Base-by-base conservation (phyloP, 306 rosid species). In the Cotoneaster glaucophyllus region DNA sequence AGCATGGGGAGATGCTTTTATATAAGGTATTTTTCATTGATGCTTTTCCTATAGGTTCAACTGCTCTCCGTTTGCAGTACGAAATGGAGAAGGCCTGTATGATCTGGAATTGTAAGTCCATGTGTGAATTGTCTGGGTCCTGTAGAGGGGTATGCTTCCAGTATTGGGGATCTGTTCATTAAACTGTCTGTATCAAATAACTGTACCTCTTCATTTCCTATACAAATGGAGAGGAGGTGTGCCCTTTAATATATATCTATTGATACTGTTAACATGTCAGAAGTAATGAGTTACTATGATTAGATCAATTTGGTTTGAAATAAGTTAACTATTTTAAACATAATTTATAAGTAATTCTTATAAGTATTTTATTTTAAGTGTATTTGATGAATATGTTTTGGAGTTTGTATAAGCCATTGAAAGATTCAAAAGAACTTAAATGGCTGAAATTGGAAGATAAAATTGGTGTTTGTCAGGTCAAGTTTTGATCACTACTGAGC, bases 1-100 rank as follows among this genome's bases (percentile, higher is more conserved):
- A 95, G 85, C 99, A 95, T 79, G 99, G 97, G 78, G 99, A 92
- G 85, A 95, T 95, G 99, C 92, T 95, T 73, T 82, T 95, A 59
- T 95, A 90, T 56, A 95, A 95, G 97, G 99, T 95, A 85, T 79
- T 67, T 28, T 74, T 52, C 34, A 68, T 64, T 77, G 56, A 9
- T 64, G 67, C 26, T 54, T 71, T 77, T 59, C 44, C 24, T 69
- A 67, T 71, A 58, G 22, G 48, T 62, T 24, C 73, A 73, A 22
- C 57, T 70, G 70, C 83, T 77, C 71, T 76, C 61, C 26, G 3
- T n/a, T 54, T 58, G 37, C 67, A 15, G 54, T 58, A 31, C 3
- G 3, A 64, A 17, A 17, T 64, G 43, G 44, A 64, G 4, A 64
- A 18, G 7, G 44, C 68, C 25, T 31, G 44, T 64, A 39, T 39